These are phyloP conservation scores for Fusarium sp. DNA, from an alignment of 2,329 filamentous ascomycete species.

Conservation along the genomic window DNA sequence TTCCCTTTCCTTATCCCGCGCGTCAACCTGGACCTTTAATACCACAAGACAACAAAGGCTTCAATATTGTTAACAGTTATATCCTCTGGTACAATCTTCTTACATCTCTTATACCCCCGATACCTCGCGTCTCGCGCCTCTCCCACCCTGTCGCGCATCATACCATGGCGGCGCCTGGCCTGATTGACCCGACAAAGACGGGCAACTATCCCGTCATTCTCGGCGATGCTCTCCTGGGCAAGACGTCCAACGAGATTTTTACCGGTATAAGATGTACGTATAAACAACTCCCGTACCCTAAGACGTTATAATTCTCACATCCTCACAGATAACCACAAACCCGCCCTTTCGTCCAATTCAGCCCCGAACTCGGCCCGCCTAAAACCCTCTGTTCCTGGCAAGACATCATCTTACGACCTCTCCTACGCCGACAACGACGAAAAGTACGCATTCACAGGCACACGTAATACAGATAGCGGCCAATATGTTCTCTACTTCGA, in stretches of 20 bases:
- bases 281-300: neutral
- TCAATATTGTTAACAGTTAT: neutral
- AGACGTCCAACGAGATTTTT: constrained; percentile 70
- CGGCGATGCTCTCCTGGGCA: constrained; percentile 72
- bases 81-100: neutral
- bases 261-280: constrained; percentile 73
- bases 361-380: constrained; percentile 65
- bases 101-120: neutral
- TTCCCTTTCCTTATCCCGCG: constrained; percentile 33
- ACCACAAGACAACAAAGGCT: constrained; percentile 6
- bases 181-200: constrained; percentile 72
- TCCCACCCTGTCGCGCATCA: constrained; percentile 15
- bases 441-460: constrained; percentile 73
- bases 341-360: constrained; percentile 64
- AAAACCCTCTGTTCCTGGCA: constrained; percentile 64
- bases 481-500: constrained; percentile 84
- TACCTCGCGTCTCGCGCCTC: neutral
- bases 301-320: constrained; percentile 12
- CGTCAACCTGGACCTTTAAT: constrained; percentile 25
- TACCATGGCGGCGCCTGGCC: constrained; percentile 51
- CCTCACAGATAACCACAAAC: constrained; percentile 73
- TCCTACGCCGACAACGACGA: constrained; percentile 68
- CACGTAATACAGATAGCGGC: constrained; percentile 67
- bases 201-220: constrained; percentile 75
- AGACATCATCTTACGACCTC: constrained; percentile 69